Evolutionary conservation across 2,329 filamentous ascomycete genomes (phyloP).

Genomic region (Ceratocystis albifundus): DNA sequence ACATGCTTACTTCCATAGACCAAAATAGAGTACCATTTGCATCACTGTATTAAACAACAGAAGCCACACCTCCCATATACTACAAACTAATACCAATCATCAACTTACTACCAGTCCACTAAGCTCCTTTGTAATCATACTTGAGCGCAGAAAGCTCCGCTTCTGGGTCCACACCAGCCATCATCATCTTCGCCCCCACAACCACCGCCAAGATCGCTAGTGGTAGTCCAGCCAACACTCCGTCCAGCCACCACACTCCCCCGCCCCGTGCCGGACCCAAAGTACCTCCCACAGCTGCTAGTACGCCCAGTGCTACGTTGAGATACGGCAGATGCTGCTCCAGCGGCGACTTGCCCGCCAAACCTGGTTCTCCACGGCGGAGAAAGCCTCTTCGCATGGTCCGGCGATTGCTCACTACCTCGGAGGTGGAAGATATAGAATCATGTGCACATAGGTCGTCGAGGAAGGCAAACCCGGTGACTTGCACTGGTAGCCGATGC

Average conservation of each 20-base stretch:
- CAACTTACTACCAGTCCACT: conserved; percentile 17
- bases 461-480: conserved; percentile 42
- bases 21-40: conserved; percentile 12
- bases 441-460: conserved; percentile 33
- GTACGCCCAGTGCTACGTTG: conserved; percentile 45
- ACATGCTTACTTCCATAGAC: neutral
- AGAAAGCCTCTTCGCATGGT: neutral
- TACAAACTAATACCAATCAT: neutral
- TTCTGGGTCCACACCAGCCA: conserved; percentile 58
- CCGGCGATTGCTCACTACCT: neutral
- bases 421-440: no score
- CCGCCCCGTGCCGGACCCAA: conserved; percentile 25
- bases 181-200: conserved; percentile 51
- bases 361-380: conserved; percentile 21
- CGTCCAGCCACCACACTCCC: conserved; percentile 33
- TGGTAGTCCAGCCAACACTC: conserved; percentile 42
- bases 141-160: conserved; percentile 49
- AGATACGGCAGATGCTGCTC: conserved; percentile 47
- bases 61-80: neutral
- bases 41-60: conserved; percentile 5
- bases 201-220: conserved; percentile 49
- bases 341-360: conserved; percentile 35
- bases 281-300: conserved; percentile 36
- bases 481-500: conserved; percentile 41
- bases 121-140: conserved; percentile 59